Evolutionary conservation across 1,284 basidiomycete genomes (phyloP).

Genomic region (Ceratobasidium sp.): DNA sequence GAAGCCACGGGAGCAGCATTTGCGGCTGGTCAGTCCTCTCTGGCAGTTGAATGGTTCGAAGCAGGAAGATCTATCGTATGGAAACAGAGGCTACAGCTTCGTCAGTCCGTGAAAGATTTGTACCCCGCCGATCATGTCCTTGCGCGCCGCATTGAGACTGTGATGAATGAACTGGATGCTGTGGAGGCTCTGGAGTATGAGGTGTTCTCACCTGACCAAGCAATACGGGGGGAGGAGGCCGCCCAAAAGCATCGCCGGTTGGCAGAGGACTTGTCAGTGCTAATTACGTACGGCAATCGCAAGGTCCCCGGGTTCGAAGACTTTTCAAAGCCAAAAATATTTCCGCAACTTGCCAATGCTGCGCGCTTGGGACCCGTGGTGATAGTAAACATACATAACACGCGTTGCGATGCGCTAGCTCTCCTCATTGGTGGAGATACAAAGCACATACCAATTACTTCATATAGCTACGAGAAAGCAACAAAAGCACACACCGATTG

Average conservation of each 20-base stretch:
- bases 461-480: slow-evolving; percentile 1
- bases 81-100: not conserved
- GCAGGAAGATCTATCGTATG: slow-evolving; percentile 16
- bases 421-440: not conserved
- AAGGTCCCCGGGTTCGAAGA: not conserved
- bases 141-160: not conserved
- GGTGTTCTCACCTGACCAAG: not conserved
- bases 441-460: not conserved
- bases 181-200: not conserved
- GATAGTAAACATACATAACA: slow-evolving; percentile 7
- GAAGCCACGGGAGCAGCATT: slow-evolving; percentile 8
- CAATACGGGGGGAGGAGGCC: not conserved
- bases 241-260: slow-evolving; percentile 5
- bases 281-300: not conserved
- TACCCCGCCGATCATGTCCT: not conserved
- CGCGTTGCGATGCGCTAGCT: not conserved
- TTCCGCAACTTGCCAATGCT: not conserved
- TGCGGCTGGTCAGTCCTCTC: not conserved
- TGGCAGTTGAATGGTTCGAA: slow-evolving; percentile 20
- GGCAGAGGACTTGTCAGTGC: not conserved
- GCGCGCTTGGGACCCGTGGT: not conserved
- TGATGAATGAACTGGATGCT: not conserved
- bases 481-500: not conserved
- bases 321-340: not conserved
- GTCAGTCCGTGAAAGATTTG: not conserved